Evolutionary conservation across 2,329 filamentous ascomycete genomes (phyloP), one percentile per base, ranked within the genome.

Genomic region (Hypoxylon sp.): DNA sequence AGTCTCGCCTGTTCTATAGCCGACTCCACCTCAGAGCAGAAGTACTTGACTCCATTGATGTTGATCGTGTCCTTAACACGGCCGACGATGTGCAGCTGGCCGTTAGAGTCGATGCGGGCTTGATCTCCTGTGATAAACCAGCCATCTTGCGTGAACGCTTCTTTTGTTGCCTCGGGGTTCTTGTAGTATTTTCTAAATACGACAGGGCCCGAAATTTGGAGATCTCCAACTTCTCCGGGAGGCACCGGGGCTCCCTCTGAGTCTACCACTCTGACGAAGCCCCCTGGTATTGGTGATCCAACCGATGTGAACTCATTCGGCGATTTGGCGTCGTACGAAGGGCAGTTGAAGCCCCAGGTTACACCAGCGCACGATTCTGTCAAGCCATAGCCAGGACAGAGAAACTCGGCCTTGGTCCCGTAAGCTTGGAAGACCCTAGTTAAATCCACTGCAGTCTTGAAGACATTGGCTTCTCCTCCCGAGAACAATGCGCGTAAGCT

Each of bases 111-210:
- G 17, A 83, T 71, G 7, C 64, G 63, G 2, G 73, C 81, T 14
- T 70, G 63, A 63, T 84, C 82, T 1, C 81, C 82, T 0, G 82
- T 84, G 2, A 66, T 69, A 60, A 83, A 83, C 80, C 82, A 84
- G 1, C 79, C 79, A 69, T 83, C 80, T 43, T 0, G 83, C 78
- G 85, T 88, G 57, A 90, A 82, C 0, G 86, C 86, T 25, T 88
- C 84, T 52, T 51, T 51, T 13, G 52, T 56, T 3, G 52, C 52
- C 11, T 56, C 52, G 2, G 38, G 38, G 13, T 56, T 56, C 13
- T 30, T 46, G 17, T 56, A 56, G 41, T 56, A 56, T 56, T 46
- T 46, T 23, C 46, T 56, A 5, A 56, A 56, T 32, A 56, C 17
- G 38, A 56, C 52, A n/a, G 38, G n/a, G 3, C 52, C 52, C 10